Percentiles rank a stretch among this genome's conserved stretches.
Conservation (phyloP, 208 protist genomes). For the Leishmania tropica region DNA sequence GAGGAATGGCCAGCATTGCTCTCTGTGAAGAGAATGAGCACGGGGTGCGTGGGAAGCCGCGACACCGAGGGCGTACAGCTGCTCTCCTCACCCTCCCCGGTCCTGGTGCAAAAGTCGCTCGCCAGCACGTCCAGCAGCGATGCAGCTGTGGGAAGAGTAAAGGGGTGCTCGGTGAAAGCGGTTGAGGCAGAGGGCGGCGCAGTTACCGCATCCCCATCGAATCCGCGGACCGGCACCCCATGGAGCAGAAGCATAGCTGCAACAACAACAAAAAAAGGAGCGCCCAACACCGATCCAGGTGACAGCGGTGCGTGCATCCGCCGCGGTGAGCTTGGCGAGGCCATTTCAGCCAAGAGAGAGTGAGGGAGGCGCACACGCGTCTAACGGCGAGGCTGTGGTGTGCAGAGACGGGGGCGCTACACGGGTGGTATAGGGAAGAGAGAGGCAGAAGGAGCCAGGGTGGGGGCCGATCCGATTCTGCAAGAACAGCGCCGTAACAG, state of each 20-base stretch:
- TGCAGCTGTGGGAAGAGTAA: constrained; percentile 2
- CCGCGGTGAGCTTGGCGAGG: neutral
- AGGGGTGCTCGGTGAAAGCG: neutral
- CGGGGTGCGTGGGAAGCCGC: constrained; percentile 8
- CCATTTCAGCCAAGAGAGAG: neutral
- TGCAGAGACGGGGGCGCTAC: too few relatives aligned
- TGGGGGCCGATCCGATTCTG: too few relatives aligned
- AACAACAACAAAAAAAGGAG: neutral
- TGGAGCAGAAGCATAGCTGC: neutral
- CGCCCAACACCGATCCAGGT: neutral
- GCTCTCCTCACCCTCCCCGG: neutral
- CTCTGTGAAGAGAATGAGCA: constrained; percentile 29
- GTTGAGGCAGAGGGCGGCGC: neutral
- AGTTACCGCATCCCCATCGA: neutral
- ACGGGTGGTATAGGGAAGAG: too few relatives aligned
- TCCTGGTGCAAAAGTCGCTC: neutral
- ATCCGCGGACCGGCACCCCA: neutral
- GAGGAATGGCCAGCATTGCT: neutral
- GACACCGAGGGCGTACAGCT: neutral
- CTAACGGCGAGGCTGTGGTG: too few relatives aligned
- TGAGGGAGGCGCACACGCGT: too few relatives aligned
- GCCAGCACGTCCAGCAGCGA: constrained; percentile 7
- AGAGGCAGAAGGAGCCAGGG: too few relatives aligned
- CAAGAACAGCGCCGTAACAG: too few relatives aligned
- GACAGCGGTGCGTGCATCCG: neutral